Evolutionary conservation across 768 basidiomycete genomes (phyloP), one percentile per base, ranked within the genome.

Genomic region (Holtermanniella nyarrowii): DNA sequence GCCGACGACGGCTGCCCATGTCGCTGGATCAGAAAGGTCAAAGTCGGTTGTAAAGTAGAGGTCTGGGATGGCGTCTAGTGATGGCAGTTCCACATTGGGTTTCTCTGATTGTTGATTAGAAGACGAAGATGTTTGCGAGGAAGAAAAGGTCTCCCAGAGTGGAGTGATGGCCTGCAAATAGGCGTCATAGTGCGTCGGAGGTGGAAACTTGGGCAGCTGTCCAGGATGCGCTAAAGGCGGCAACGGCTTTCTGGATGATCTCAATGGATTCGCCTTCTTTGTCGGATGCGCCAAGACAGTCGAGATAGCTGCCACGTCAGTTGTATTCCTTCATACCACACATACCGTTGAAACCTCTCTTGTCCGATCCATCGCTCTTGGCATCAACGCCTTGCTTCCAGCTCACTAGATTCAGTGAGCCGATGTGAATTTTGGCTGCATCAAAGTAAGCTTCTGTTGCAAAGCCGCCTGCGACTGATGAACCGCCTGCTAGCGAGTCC

Each of bases 281-380:
- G 84, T 82, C 0, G 91, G 91, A 62, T 85, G 89, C 62, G 90
- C 90, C 47, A 95, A 79, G 23, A 95, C 86, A 16, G 87, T 90
- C 7, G 90, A 91, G 57, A 95, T 90, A 37, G 89, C 91, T 95
- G 68, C 13, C 44, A 18, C 10, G 27, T 18, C 20, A 11, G 43
- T 13, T 24, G 10, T 39, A 39, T 40, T 16, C 22, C 23, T 24
- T 71, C 42, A 45, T 20, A 45, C 25, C 5, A 21, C 14, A 22
- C 80, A 51, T 68, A 86, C 88, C 88, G 68, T 93, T 86, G 74
- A 93, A 91, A 5, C 89, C 89, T 60, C 87, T 83, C 42, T 79
- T 62, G 26, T 64, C 61, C 13, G 57, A 55, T 7, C 59, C 62
- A 48, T 62, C 61, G 3, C 50, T 51, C 18, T 47, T 51, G 11